These are phyloP conservation scores for Candida lessepsii DNA, from an alignment of 805 yeast species.

Conservation along the genomic window DNA sequence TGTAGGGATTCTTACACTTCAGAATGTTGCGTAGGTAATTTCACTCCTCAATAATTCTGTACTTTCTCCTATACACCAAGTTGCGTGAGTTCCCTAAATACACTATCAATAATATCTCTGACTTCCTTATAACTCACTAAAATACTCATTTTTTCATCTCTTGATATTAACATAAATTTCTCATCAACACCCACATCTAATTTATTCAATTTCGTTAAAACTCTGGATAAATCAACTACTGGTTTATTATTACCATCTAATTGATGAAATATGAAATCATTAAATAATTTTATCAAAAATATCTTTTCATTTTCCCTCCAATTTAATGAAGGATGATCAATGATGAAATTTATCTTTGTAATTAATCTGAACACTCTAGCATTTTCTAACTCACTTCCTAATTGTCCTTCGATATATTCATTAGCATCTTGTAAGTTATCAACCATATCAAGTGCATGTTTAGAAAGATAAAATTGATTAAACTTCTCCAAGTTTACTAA, in stretches of 20 bases:
- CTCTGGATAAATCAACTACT: constrained; percentile 77
- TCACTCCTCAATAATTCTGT: no score
- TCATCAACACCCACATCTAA: constrained; percentile 92
- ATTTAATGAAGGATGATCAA: constrained; percentile 56
- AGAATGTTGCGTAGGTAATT: no score
- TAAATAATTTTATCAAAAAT: constrained; percentile 62
- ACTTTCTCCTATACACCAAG: not conserved
- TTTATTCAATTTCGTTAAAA: constrained; percentile 76
- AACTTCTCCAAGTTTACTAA: constrained; percentile 25
- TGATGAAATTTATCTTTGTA: constrained; percentile 74
- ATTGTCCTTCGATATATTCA: constrained; percentile 60
- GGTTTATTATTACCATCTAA: constrained; percentile 76
- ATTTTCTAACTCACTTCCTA: constrained; percentile 80
- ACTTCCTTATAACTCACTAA: constrained; percentile 84
- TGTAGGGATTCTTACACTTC: no score
- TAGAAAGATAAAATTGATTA: constrained; percentile 23
- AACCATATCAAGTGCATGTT: constrained; percentile 32
- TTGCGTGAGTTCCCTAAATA: constrained; percentile 53
- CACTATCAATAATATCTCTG: constrained; percentile 64
- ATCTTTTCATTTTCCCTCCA: constrained; percentile 79
- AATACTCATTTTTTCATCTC: constrained; percentile 82
- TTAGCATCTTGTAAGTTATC: constrained; percentile 51
- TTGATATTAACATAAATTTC: constrained; percentile 71
- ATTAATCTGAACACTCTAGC: constrained; percentile 80
- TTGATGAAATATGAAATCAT: constrained; percentile 85